Conservation (phyloP, 768 basidiomycete species). For the Glaciozyma martinii region DNA sequence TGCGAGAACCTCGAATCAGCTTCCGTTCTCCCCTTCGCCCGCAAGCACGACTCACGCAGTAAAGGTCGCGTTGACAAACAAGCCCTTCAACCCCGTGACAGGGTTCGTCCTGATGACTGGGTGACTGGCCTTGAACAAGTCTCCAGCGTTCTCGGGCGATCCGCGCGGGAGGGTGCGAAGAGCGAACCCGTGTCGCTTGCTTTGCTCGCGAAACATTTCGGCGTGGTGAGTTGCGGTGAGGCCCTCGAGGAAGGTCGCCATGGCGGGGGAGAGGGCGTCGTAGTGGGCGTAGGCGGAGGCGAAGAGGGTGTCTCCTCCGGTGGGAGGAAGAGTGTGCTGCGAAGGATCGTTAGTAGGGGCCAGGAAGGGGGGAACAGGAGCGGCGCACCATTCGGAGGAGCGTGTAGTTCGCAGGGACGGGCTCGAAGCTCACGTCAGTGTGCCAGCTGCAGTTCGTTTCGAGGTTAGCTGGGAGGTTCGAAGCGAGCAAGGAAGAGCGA, state of each 20-base stretch:
- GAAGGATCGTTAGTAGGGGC: slow-evolving; percentile 13
- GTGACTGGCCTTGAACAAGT: slow-evolving; percentile 37
- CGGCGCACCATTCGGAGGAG: slow-evolving; percentile 38
- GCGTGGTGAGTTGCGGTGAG: slow-evolving; percentile 39
- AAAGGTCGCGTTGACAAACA: slow-evolving; percentile 33
- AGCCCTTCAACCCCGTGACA: slow-evolving; percentile 27
- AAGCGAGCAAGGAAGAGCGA: neutral
- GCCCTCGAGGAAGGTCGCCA: slow-evolving; percentile 36
- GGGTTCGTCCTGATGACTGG: slow-evolving; percentile 41
- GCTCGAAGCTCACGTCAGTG: slow-evolving; percentile 39
- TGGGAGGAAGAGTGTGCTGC: slow-evolving; percentile 33
- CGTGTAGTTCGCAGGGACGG: slow-evolving; percentile 36
- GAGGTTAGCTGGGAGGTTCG: neutral
- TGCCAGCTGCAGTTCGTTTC: slow-evolving; percentile 42
- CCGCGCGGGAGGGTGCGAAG: slow-evolving; percentile 37
- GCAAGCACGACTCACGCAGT: neutral
- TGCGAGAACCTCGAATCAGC: neutral
- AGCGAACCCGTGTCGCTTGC: slow-evolving; percentile 34
- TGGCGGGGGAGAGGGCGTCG: slow-evolving; percentile 37
- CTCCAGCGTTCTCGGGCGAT: slow-evolving; percentile 38
- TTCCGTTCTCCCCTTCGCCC: neutral
- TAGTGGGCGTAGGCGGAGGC: slow-evolving; percentile 36
- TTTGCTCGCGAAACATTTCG: slow-evolving; percentile 38
- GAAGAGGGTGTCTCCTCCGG: slow-evolving; percentile 34
- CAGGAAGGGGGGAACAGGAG: neutral